These are phyloP conservation scores for Silene conica DNA, from an alignment of 148 eudicot species.

Conservation along the genomic window DNA sequence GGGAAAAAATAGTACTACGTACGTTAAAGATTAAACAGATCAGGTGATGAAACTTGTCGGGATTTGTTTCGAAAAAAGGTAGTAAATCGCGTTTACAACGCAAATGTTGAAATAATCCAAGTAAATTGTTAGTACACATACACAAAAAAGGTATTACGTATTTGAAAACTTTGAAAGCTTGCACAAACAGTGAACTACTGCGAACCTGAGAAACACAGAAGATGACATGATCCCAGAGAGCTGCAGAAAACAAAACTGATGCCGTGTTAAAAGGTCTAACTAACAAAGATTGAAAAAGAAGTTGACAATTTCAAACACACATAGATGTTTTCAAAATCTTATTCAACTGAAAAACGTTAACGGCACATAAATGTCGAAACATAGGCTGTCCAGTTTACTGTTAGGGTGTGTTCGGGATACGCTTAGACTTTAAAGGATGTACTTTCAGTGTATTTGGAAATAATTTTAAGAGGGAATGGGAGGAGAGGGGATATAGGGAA, in stretches of 20 bases:
- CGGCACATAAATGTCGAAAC: no score
- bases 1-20: neutral
- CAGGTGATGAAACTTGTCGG: neutral
- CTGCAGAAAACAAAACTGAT: neutral
- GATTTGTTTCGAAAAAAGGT: no score
- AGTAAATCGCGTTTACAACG: neutral
- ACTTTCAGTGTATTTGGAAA: no score
- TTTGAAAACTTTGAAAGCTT: neutral
- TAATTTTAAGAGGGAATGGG: no score
- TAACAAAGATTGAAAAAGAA: no score
- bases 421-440: no score
- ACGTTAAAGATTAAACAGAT: no score
- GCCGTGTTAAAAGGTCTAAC: neutral
- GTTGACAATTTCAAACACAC: neutral
- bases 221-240: neutral
- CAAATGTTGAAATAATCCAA: neutral
- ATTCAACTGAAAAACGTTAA: no score
- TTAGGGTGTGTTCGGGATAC: no score
- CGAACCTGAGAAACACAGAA: neutral
- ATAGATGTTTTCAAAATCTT: no score
- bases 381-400: no score
- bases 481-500: no score
- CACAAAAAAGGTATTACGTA: neutral
- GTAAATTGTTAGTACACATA: neutral
- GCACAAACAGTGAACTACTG: neutral